Percentiles rank a stretch among this genome's conserved stretches.
phyloP scores from a whole-genome alignment of 495 filamentous ascomycete species.

The Sordaria brevicollis region DNA sequence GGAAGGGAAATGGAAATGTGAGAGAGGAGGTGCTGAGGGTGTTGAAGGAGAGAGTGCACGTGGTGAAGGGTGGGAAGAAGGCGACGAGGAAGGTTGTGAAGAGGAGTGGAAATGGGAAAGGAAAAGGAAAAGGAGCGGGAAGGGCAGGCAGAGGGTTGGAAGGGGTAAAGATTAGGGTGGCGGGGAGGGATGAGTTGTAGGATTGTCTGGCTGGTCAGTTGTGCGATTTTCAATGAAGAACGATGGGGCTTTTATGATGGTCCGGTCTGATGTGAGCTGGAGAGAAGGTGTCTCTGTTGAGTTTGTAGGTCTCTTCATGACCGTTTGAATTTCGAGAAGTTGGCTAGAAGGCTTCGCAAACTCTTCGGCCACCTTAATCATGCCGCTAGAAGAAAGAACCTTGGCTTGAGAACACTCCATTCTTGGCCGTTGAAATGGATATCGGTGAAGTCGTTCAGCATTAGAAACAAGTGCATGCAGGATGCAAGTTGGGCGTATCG shows the following conservation, averaged over 20 bases:
- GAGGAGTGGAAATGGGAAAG: constrained; percentile 3
- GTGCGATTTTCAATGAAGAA: background rate
- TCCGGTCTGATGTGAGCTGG: no score
- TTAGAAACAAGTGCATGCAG: background rate
- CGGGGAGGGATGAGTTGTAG: constrained; percentile 21
- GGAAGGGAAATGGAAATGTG: background rate
- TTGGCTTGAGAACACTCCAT: background rate
- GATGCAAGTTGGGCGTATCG: background rate
- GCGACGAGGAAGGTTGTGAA: constrained; percentile 16
- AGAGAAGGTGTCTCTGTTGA: no score
- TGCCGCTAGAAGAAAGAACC: background rate
- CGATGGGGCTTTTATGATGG: background rate
- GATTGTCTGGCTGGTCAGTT: background rate
- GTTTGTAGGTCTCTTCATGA: no score
- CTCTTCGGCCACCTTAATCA: background rate
- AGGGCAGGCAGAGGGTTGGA: no score
- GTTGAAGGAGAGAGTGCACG: background rate
- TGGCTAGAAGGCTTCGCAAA: background rate
- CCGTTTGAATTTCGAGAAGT: background rate
- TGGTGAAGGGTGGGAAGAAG: background rate
- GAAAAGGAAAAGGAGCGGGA: constrained; percentile 17
- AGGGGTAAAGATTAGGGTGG: constrained; percentile 20
- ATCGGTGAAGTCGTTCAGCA: background rate
- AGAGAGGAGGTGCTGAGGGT: background rate
- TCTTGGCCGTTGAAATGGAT: background rate